Base-by-base conservation (phyloP, 2,329 filamentous ascomycete species). In the Penicillium sp. region DNA sequence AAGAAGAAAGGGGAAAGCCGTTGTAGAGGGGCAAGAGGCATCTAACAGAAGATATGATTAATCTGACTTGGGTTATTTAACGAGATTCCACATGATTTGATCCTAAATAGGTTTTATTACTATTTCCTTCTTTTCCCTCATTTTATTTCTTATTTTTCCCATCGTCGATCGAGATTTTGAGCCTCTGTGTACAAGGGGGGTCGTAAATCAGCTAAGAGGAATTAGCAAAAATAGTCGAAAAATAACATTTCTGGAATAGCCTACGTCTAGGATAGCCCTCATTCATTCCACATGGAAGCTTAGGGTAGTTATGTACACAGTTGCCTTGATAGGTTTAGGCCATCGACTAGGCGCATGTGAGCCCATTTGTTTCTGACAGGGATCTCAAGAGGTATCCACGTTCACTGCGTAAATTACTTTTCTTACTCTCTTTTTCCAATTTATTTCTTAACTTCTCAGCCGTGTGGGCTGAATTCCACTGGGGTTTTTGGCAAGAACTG, bases 161-260 rank as follows among this genome's bases (percentile, higher is more conserved):
- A 59, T 45, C 56, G 52, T 54, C 46, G 54, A 60, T 58, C 49
- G 53, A 48, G 54, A 49, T 55, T 58, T 62, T 62, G 56, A 63
- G 60, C 60, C 59, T 63, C 49, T 52, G 55, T 36, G 30, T 46
- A 39, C 49, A 55, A 55, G 52, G 43, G 49, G 44, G 19, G 28
- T 33, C 4, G 14, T 6, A 13, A 40, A 30, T 22, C 19, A 22
- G 19, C 19, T 22, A 22, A 22, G 19, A 22, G 19, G 35, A 27
- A 37, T 31, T 25, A 25, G 19, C 2, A 8, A 7, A 27, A 12
- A 38, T 12, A 37, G 19, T n/a, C n/a, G n/a, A n/a, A 34, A 36
- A 28, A 2, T 9, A 28, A 30, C 8, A 3, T 22, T 25, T 5
- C 4, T 6, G 22, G 22, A 25, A 25, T 10, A 29, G 25, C 9